phyloP scores from a whole-genome alignment of 352 stramenopile genomes.

The Globisporangium canariense region DNA sequence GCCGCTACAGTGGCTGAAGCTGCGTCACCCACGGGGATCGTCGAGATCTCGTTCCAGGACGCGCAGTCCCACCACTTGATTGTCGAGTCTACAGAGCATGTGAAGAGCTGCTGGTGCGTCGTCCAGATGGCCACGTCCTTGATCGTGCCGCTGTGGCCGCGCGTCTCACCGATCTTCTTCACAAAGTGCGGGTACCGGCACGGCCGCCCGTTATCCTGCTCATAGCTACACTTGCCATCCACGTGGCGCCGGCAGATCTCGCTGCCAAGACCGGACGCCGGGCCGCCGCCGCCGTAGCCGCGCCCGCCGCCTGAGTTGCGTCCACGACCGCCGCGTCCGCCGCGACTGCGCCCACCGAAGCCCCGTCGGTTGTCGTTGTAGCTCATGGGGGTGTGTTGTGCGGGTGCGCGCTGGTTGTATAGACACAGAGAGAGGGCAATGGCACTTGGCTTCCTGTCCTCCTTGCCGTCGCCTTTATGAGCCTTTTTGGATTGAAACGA shows the following conservation, averaged over 20 bases:
- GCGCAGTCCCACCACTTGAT: conserved; percentile 85
- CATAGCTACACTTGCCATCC: conserved; percentile 63
- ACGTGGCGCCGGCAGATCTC: conserved; percentile 72
- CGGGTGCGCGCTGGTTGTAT: not conserved
- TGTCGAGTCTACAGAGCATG: conserved; percentile 56
- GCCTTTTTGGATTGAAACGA: conserved; percentile 7
- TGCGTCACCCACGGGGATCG: conserved; percentile 50
- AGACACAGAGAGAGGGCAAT: not conserved
- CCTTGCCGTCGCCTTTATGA: not conserved
- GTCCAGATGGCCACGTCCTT: conserved; percentile 82
- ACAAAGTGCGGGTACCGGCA: conserved; percentile 82
- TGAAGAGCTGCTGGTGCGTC: conserved; percentile 74
- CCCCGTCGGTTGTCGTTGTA: conserved; percentile 57
- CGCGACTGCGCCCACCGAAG: conserved; percentile 60
- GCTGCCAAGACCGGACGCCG: conserved; percentile 32
- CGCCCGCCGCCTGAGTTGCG: conserved; percentile 29
- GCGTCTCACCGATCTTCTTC: conserved; percentile 80
- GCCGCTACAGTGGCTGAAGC: conserved; percentile 4
- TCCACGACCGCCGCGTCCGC: conserved; percentile 29
- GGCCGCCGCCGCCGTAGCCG: conserved; percentile 24
- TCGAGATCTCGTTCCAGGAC: conserved; percentile 78
- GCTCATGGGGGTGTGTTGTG: conserved; percentile 36
- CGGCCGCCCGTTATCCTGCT: conserved; percentile 40
- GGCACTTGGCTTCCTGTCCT: not conserved
- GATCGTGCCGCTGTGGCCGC: conserved; percentile 62